A percentile compares a stretch with the other conserved stretches of the same genome.
These are phyloP conservation scores for Fusarium buxicola DNA, from an alignment of 2,329 filamentous ascomycete species.

Conservation along the genomic window DNA sequence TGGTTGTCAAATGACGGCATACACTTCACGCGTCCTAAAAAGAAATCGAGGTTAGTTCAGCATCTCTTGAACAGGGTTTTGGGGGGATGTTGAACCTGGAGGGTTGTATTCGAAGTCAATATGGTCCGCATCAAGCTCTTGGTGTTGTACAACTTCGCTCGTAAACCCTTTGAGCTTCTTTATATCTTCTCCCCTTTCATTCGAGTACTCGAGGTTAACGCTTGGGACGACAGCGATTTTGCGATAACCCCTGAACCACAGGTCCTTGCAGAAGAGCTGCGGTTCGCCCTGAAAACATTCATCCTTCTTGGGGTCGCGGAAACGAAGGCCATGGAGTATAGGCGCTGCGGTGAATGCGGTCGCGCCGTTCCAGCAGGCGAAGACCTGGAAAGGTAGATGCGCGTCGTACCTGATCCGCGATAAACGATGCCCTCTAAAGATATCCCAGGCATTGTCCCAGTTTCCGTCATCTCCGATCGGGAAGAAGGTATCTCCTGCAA, in stretches of 20 bases:
- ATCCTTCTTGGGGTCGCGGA: constrained; percentile 53
- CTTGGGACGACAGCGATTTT: constrained; percentile 67
- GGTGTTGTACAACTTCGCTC: constrained; percentile 49
- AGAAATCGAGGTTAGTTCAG: no score
- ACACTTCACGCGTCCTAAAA: constrained; percentile 57
- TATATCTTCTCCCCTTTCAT: constrained; percentile 56
- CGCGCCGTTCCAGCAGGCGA: constrained; percentile 71
- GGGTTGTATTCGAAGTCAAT: constrained; percentile 59
- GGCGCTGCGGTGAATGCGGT: constrained; percentile 63
- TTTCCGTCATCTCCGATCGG: constrained; percentile 61
- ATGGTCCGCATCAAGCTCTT: constrained; percentile 44
- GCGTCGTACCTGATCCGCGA: constrained; percentile 50
- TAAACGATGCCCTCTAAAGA: constrained; percentile 63
- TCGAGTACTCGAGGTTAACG: constrained; percentile 66
- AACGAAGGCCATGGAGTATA: constrained; percentile 56
- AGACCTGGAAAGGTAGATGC: constrained; percentile 66
- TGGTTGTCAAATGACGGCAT: constrained; percentile 57
- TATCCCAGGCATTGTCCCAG: constrained; percentile 62
- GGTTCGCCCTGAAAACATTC: constrained; percentile 68
- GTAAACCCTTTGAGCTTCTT: constrained; percentile 65
- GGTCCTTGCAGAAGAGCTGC: constrained; percentile 66
- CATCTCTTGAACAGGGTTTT: no score
- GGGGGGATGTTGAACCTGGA: constrained; percentile 43
- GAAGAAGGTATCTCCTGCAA: constrained; percentile 68
- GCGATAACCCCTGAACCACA: constrained; percentile 62